These are phyloP conservation scores for Zalerion maritima DNA, from an alignment of 495 filamentous ascomycete species.

Conservation along the genomic window DNA sequence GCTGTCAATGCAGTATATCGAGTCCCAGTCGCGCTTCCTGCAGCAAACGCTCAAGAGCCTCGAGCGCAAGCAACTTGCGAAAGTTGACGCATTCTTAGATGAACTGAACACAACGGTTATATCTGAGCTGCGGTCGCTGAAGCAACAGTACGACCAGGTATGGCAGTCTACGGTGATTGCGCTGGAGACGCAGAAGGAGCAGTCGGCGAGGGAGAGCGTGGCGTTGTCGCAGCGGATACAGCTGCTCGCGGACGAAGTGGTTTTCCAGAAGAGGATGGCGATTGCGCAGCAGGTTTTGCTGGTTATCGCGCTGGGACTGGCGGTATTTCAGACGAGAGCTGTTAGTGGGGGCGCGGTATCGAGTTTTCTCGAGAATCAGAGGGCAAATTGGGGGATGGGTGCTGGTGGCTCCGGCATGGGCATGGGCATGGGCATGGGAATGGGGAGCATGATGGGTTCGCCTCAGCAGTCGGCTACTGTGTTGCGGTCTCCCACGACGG, in stretches of 20 bases:
- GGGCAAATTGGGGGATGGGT: too few relatives aligned
- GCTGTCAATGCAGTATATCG: constrained; percentile 87
- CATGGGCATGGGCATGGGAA: too few relatives aligned
- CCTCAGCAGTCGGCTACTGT: too few relatives aligned
- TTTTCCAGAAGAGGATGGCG: constrained; percentile 90
- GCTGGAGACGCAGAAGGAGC: constrained; percentile 71
- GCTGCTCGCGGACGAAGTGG: constrained; percentile 81
- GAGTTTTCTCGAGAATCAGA: too few relatives aligned
- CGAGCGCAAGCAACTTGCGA: constrained; percentile 73
- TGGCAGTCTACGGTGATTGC: constrained; percentile 92
- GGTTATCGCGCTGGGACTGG: constrained; percentile 70
- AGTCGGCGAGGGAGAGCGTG: constrained; percentile 63
- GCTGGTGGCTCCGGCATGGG: too few relatives aligned
- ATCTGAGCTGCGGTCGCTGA: constrained; percentile 65
- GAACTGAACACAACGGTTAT: constrained; percentile 75
- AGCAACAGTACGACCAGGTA: constrained; percentile 83
- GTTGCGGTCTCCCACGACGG: too few relatives aligned
- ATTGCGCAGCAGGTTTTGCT: constrained; percentile 79
- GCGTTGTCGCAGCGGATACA: constrained; percentile 70
- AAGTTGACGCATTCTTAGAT: constrained; percentile 69
- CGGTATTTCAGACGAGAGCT: too few relatives aligned
- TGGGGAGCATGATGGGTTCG: too few relatives aligned
- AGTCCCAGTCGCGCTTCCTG: constrained; percentile 83
- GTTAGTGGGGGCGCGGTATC: too few relatives aligned
- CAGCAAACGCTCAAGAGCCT: constrained; percentile 84